Conservation (phyloP, 2,329 filamentous ascomycete genomes). For the Botryotinia narcissicola region DNA sequence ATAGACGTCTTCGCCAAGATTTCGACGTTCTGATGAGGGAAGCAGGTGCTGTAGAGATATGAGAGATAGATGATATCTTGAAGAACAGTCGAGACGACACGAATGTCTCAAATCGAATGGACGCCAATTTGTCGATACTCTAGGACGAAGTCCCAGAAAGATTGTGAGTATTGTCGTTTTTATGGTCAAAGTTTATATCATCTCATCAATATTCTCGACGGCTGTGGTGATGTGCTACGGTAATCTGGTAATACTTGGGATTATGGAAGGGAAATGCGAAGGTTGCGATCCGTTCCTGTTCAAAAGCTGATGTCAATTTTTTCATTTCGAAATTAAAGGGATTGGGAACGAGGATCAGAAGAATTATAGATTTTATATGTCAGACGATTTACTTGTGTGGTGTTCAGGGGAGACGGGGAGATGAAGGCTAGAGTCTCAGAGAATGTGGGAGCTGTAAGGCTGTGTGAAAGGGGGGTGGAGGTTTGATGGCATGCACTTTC, state of each 20-base stretch:
- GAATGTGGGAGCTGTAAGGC: not conserved
- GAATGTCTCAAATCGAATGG: too few species aligned
- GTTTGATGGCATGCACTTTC: too few species aligned
- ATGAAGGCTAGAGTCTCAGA: not conserved
- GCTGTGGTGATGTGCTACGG: too few species aligned
- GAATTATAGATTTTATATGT: not conserved
- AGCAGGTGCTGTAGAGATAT: too few species aligned
- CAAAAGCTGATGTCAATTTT: too few species aligned
- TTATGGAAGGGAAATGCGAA: not conserved
- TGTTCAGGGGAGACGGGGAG: rapidly evolving
- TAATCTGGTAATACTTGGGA: rapidly evolving
- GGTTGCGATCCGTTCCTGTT: not conserved
- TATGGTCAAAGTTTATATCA: not conserved
- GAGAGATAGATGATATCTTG: too few species aligned
- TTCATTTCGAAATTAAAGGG: not conserved
- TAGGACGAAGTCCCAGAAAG: too few species aligned
- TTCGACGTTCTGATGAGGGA: too few species aligned
- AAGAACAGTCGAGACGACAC: too few species aligned
- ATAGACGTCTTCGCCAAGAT: not conserved
- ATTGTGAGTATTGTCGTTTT: not conserved
- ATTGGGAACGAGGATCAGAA: not conserved
- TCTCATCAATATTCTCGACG: not conserved
- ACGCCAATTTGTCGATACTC: too few species aligned
- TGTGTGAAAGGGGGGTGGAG: too few species aligned
- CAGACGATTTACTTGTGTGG: rapidly evolving